phyloP scores from a whole-genome alignment of 2,329 filamentous ascomycete genomes.

The Cercospora nicotianae region DNA sequence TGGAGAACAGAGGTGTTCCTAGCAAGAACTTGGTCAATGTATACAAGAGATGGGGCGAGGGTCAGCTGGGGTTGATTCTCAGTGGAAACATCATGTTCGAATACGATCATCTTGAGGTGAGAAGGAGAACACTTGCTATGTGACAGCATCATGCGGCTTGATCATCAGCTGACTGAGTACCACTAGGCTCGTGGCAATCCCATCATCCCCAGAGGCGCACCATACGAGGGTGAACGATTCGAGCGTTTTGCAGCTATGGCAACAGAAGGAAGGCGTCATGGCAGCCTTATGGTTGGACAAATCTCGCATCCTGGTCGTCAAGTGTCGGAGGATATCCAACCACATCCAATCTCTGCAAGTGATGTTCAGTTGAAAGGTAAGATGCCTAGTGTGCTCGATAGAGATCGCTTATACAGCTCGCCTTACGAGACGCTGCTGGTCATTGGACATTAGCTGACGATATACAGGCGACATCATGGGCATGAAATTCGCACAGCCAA shows the following conservation, averaged over 20 bases:
- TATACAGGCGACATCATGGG: slow-evolving; percentile 47
- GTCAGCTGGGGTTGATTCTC: slow-evolving; percentile 56
- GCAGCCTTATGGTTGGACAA: slow-evolving; percentile 60
- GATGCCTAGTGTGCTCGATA: not conserved
- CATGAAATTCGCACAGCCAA: slow-evolving; percentile 55
- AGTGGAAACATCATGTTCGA: slow-evolving; percentile 61
- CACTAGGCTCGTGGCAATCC: slow-evolving; percentile 49
- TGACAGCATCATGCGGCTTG: not conserved
- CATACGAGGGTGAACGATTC: slow-evolving; percentile 59
- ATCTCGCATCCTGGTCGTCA: slow-evolving; percentile 65
- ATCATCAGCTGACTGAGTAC: slow-evolving; percentile 34
- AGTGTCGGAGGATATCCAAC: slow-evolving; percentile 47
- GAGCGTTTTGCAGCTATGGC: slow-evolving; percentile 60
- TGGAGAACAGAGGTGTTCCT: slow-evolving; percentile 56
- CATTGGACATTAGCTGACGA: not conserved
- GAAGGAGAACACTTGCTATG: slow-evolving; percentile 37
- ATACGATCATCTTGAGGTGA: slow-evolving; percentile 16
- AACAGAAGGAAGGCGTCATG: slow-evolving; percentile 56
- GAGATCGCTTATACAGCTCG: not conserved
- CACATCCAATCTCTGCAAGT: slow-evolving; percentile 53
- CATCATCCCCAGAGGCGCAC: slow-evolving; percentile 57
- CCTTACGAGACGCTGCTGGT: not conserved
- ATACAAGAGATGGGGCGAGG: slow-evolving; percentile 63
- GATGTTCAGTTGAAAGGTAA: slow-evolving; percentile 42
- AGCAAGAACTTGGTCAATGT: slow-evolving; percentile 56